phyloP scores from a whole-genome alignment of 139 green algal genomes.

The Choricystis sp. region DNA sequence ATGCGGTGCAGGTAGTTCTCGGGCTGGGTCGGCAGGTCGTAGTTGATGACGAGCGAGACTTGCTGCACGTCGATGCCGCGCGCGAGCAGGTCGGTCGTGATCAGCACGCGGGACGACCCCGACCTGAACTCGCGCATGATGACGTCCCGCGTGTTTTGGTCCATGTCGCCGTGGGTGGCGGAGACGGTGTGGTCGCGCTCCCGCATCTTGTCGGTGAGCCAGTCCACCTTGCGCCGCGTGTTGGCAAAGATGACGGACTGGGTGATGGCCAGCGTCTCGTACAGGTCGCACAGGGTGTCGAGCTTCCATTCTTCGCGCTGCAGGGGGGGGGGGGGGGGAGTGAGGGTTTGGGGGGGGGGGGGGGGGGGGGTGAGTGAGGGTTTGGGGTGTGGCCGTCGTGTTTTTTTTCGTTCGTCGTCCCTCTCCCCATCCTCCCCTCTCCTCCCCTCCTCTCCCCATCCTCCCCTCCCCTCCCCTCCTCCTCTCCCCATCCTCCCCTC shows the following conservation, averaged over 20 bases:
- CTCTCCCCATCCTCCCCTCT: no score
- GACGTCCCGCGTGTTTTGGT: constrained; percentile 99
- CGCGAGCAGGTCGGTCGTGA: constrained; percentile 99
- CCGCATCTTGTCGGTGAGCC: constrained; percentile 99
- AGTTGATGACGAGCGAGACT: constrained; percentile 99
- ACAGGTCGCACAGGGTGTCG: constrained; percentile 98
- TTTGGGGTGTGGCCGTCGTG: no score
- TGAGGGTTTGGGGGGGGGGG: no score
- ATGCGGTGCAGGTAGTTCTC: constrained; percentile 99
- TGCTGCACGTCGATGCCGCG: constrained; percentile 99
- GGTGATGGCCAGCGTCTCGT: constrained; percentile 99
- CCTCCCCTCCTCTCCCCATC: no score
- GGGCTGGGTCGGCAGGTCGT: constrained; percentile 95
- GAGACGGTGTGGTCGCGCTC: constrained; percentile 97
- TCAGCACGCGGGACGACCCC: constrained; percentile 95
- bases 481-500: no score
- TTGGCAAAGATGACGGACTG: constrained; percentile 99
- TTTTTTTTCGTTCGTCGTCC: no score
- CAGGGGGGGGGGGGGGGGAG: no score
- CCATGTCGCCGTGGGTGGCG: constrained; percentile 99
- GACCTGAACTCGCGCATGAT: constrained; percentile 99
- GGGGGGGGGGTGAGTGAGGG: no score
- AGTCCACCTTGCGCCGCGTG: constrained; percentile 98
- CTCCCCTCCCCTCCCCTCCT: no score
- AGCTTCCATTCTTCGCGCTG: constrained; percentile 99